Conservation (phyloP, 2,329 filamentous ascomycete species). For the Lasiodiplodia sp. region DNA sequence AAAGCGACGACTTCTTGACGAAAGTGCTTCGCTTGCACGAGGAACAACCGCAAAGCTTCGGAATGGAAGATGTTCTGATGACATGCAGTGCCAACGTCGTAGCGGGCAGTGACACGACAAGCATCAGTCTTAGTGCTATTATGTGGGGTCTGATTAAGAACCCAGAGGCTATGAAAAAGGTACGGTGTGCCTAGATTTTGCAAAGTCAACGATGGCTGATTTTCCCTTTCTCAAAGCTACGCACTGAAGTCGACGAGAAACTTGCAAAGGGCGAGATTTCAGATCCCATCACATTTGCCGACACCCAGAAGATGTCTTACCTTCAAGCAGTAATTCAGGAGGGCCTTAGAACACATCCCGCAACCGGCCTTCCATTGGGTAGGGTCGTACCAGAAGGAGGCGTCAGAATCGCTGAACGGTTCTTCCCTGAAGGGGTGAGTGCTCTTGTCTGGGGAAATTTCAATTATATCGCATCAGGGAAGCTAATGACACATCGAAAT, state of each 20-base stretch:
- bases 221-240: neutral
- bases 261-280: constrained; percentile 6
- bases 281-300: neutral
- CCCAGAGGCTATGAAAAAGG: constrained; percentile 34
- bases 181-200: neutral
- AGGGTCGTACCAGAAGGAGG: constrained; percentile 9
- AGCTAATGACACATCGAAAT: neutral
- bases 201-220: too few species aligned
- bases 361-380: neutral
- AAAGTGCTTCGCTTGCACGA: constrained; percentile 52
- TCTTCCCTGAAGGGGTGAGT: constrained; percentile 34
- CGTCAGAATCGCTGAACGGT: neutral
- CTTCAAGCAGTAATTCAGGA: constrained; percentile 37
- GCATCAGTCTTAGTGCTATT: constrained; percentile 55
- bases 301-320: constrained; percentile 30
- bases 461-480: constrained; percentile 34
- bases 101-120: constrained; percentile 56
- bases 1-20: constrained; percentile 44
- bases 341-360: constrained; percentile 31
- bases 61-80: constrained; percentile 44
- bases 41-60: constrained; percentile 53
- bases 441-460: neutral
- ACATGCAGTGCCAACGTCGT: constrained; percentile 45
- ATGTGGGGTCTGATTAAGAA: constrained; percentile 55
- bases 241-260: constrained; percentile 8